Evolutionary conservation across 495 filamentous ascomycete genomes (phyloP), one percentile per base, ranked within the genome.

Genomic region (Penicillium goetzii): DNA sequence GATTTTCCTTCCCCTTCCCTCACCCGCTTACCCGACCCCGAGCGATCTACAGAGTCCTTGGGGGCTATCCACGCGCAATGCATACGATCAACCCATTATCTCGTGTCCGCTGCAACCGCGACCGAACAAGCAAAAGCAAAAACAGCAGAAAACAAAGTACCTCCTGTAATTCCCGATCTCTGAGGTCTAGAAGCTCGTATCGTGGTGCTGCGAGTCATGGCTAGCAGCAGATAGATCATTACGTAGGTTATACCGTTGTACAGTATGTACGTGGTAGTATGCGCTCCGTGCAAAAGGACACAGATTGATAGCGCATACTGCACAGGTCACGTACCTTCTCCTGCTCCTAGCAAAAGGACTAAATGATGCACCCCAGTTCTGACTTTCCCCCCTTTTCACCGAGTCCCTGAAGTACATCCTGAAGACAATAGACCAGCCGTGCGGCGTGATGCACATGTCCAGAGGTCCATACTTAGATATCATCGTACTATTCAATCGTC

Each of bases 51-150:
- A 14, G 19, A 40, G 21, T 6, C 28, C 25, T 45, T 32, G 38
- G 56, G 21, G 58, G 26, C 30, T 47, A 49, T 34, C 26, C 40
- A 50, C 8, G 23, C 21, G 9, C 33, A 38, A 14, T 34, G 38
- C 36, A 54, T 26, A 21, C 25, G 30, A 36, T 23, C n/a, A 25
- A n/a, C 52, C 25, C 25, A 62, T 63, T 70, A 68, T 64, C 68
- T 64, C 58, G 62, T 70, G 70, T 69, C 69, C 69, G 69, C 69
- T 63, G 56, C 64, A 72, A 63, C 64, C 69, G 69, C 69, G 32
- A 50, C 56, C 28, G 30, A 47, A 41, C 61, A 60, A 60, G 10
- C 61, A 54, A 61, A 51, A 60, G 55, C 33, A 41, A 61, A 45
- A 12, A 32, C 21, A 28, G 15, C 47, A 51, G 25, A 28, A n/a